These are phyloP conservation scores for Talaromyces islandicus DNA, from an alignment of 2,329 filamentous ascomycete species.

Conservation along the genomic window DNA sequence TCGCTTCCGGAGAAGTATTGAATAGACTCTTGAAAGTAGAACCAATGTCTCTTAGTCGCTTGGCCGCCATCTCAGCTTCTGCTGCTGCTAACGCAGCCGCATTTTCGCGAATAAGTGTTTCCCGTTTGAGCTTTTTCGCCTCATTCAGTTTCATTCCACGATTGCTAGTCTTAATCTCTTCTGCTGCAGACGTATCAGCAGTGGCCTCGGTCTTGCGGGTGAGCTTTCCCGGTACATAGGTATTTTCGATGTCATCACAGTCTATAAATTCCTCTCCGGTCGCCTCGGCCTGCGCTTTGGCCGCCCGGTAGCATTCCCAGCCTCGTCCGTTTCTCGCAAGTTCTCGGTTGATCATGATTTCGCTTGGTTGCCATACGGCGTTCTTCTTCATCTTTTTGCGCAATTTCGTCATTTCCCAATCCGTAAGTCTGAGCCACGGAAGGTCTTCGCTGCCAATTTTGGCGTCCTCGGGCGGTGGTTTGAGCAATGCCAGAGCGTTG, in stretches of 20 bases:
- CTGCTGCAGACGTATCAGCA: constrained; percentile 28
- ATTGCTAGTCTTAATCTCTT: constrained; percentile 51
- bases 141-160: constrained; percentile 57
- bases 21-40: constrained; percentile 33
- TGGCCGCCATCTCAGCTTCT: constrained; percentile 32
- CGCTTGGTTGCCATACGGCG: constrained; percentile 61
- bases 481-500: constrained; percentile 54
- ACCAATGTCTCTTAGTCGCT: constrained; percentile 32
- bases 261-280: constrained; percentile 53
- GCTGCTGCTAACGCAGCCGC: constrained; percentile 36
- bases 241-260: constrained; percentile 42
- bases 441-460: constrained; percentile 54
- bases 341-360: constrained; percentile 61
- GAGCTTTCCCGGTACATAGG: constrained; percentile 30
- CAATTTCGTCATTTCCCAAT: constrained; percentile 62
- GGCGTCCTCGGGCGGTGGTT: constrained; percentile 55
- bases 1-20: constrained; percentile 18
- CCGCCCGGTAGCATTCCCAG: constrained; percentile 44
- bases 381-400: constrained; percentile 68
- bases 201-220: constrained; percentile 37
- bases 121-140: constrained; percentile 56
- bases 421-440: constrained; percentile 60
- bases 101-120: constrained; percentile 44
- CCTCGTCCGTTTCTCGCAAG: constrained; percentile 54
- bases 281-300: constrained; percentile 46